Conservation (phyloP, 2,329 filamentous ascomycete genomes). For the Fusarium chaquense region DNA sequence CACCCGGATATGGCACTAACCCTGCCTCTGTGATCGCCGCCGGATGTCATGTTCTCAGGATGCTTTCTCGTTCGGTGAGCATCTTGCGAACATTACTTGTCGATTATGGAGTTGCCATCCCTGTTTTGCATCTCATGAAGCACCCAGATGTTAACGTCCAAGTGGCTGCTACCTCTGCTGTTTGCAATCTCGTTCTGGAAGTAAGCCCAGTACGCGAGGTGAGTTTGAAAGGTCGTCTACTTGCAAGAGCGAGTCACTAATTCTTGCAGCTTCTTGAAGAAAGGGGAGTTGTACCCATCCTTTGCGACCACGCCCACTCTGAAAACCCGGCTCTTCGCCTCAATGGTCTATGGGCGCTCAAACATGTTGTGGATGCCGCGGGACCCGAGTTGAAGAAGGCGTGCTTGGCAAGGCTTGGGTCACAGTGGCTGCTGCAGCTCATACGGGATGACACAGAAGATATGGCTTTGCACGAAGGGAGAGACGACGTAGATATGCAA, state of each 20-base stretch:
- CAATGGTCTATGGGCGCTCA: slow-evolving; percentile 92
- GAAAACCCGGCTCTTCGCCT: slow-evolving; percentile 81
- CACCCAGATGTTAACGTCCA: slow-evolving; percentile 83
- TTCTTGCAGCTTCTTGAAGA: slow-evolving; percentile 74
- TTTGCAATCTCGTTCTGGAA: slow-evolving; percentile 87
- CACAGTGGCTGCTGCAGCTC: slow-evolving; percentile 83
- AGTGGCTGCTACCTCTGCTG: slow-evolving; percentile 84
- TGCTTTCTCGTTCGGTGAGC: slow-evolving; percentile 85
- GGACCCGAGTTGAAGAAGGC: slow-evolving; percentile 78
- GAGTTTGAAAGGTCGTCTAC: slow-evolving; percentile 52
- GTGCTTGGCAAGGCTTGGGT: slow-evolving; percentile 80
- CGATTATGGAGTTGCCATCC: slow-evolving; percentile 83
- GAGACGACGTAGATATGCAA: slow-evolving; percentile 68
- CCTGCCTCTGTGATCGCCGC: slow-evolving; percentile 82
- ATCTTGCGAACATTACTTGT: slow-evolving; percentile 87
- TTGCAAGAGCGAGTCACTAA: slow-evolving; percentile 33
- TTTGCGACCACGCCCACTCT: slow-evolving; percentile 88
- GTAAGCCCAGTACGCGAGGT: slow-evolving; percentile 93
- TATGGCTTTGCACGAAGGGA: slow-evolving; percentile 58
- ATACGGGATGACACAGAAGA: slow-evolving; percentile 75
- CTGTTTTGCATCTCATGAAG: slow-evolving; percentile 79
- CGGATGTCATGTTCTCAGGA: slow-evolving; percentile 83
- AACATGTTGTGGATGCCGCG: slow-evolving; percentile 84
- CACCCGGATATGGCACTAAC: slow-evolving; percentile 75
- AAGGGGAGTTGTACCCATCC: slow-evolving; percentile 77